Evolutionary conservation across 2,329 filamentous ascomycete species (phyloP).

Genomic region (Aureobasidium sp.): DNA sequence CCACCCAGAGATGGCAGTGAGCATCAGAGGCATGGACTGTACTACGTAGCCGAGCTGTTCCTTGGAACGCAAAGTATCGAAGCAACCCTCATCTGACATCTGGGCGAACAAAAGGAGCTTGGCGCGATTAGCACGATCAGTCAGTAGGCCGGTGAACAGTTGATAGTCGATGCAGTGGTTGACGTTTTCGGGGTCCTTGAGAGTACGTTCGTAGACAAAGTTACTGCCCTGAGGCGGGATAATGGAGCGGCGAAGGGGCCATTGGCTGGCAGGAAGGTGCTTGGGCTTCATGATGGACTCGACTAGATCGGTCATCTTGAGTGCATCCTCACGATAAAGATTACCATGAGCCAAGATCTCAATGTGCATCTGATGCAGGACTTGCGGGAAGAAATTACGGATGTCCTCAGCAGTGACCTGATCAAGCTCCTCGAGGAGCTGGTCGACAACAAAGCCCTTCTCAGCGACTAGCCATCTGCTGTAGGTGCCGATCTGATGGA

Average conservation of each 20-base stretch:
- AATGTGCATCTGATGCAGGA: slow-evolving; percentile 77
- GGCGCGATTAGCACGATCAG: slow-evolving; percentile 63
- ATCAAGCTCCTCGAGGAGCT: slow-evolving; percentile 70
- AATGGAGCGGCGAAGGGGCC: slow-evolving; percentile 70
- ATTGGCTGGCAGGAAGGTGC: slow-evolving; percentile 66
- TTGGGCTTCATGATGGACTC: slow-evolving; percentile 71
- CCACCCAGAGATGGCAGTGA: slow-evolving; percentile 71
- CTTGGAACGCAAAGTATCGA: slow-evolving; percentile 91
- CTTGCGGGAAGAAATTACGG: slow-evolving; percentile 67
- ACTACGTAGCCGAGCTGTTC: slow-evolving; percentile 97
- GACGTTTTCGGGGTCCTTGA: slow-evolving; percentile 83
- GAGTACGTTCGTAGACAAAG: slow-evolving; percentile 69
- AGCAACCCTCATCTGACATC: slow-evolving; percentile 86
- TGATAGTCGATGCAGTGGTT: slow-evolving; percentile 48
- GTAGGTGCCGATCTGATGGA: slow-evolving; percentile 78
- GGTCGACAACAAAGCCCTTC: slow-evolving; percentile 69
- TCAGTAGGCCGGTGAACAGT: slow-evolving; percentile 36
- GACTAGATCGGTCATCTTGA: slow-evolving; percentile 76
- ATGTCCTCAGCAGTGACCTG: slow-evolving; percentile 68
- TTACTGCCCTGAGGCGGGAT: slow-evolving; percentile 74
- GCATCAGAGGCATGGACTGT: slow-evolving; percentile 67
- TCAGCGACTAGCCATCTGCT: slow-evolving; percentile 74
- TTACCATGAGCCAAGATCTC: slow-evolving; percentile 89
- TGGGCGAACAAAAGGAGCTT: slow-evolving; percentile 78
- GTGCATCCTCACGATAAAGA: slow-evolving; percentile 84